Evolutionary conservation across 1,284 basidiomycete genomes (phyloP), one percentile per base, ranked within the genome.

Genomic region (Stygiomarasmius scandens): DNA sequence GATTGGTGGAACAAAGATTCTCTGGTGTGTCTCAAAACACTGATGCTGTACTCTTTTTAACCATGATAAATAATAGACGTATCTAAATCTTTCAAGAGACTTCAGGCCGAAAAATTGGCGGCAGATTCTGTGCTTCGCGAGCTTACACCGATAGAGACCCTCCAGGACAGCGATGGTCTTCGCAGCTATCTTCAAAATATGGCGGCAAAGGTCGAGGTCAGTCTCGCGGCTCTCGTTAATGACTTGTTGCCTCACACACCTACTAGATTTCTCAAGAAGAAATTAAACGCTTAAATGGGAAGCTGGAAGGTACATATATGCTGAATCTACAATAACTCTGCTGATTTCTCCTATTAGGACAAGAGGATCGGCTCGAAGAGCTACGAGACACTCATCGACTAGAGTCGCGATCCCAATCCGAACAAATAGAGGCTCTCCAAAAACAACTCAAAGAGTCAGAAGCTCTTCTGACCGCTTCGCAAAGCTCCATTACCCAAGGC

Each of bases 281-380:
- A 67, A 82, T 94, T 58, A 86, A 83, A 61, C 81, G 87, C 45
- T 71, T 96, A 23, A 87, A 80, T 57, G 81, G 78, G 56, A 91
- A 90, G 67, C 77, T 95, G 10, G 82, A 81, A 57, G 78, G 94
- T 94, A 69, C 68, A 84, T 72, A 29, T 56, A 2, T 14, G 16
- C 24, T 49, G 36, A 49, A 10, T 48, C 16, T n/a, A 1, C 55
- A 2, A 14, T 4, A 19, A 34, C 51, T 44, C 59, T 48, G 58
- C 49, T 52, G 19, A 57, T 54, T 19, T 41, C 8, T n/a, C 32
- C 34, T 9, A 32, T 10, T 64, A 95, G 94, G 86, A 27, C 93
- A 95, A 74, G 92, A 93, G 54, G 87, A 86, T 52, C 88, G 89
- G 2, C 82, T 93, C 20, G 89, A 92, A 62, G 93, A 96, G 69